Conservation (phyloP, 176 grass and related monocot genomes). For the Cocos nucifera region DNA sequence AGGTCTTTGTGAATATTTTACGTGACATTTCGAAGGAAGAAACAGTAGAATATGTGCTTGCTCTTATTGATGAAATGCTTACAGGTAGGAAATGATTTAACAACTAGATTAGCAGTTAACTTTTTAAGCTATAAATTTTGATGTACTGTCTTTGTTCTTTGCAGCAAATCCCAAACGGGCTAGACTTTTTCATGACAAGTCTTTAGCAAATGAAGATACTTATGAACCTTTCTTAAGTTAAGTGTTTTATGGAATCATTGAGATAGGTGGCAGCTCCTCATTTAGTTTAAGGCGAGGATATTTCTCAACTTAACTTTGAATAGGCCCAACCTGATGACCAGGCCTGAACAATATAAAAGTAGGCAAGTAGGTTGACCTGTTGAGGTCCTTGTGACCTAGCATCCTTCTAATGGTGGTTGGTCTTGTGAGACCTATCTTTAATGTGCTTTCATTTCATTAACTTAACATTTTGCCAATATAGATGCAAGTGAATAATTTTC, state of each 20-base stretch:
- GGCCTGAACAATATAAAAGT: too few species aligned
- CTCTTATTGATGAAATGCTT: constrained; percentile 94
- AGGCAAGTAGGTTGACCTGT: too few species aligned
- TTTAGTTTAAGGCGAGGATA: too few species aligned
- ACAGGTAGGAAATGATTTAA: constrained; percentile 40
- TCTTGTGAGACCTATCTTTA: too few species aligned
- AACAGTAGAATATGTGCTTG: constrained; percentile 88
- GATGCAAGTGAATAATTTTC: too few species aligned
- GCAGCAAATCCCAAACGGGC: constrained; percentile 73
- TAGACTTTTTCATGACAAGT: constrained; percentile 75
- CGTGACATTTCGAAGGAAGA: constrained; percentile 81
- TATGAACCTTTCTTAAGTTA: constrained; percentile 85
- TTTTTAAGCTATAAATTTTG: constrained; percentile 20
- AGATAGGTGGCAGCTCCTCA: not conserved
- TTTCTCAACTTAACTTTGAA: too few species aligned
- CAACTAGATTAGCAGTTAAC: not conserved
- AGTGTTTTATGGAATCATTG: constrained; percentile 24
- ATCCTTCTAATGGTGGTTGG: too few species aligned
- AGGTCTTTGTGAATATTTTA: constrained; percentile 74
- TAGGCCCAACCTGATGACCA: too few species aligned
- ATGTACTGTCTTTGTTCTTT: constrained; percentile 24
- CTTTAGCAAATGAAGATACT: constrained; percentile 71
- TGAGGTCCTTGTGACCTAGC: too few species aligned
- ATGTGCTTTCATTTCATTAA: too few species aligned
- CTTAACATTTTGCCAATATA: too few species aligned